phyloP scores from a whole-genome alignment of 2,329 filamentous ascomycete genomes.

The Lachnellula suecica region DNA sequence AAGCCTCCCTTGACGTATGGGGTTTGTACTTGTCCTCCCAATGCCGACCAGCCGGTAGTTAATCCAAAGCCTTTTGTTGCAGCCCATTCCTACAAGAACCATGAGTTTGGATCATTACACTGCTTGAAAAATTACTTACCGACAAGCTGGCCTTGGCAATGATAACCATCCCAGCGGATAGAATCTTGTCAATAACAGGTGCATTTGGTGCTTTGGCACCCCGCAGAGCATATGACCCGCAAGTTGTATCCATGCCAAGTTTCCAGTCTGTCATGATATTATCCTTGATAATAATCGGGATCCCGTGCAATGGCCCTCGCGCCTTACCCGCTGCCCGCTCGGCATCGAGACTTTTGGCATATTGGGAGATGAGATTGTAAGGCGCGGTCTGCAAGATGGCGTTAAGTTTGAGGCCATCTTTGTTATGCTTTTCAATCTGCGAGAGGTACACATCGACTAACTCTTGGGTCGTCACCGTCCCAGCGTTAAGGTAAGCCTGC shows the following conservation, averaged over 20 bases:
- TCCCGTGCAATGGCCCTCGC: conserved; percentile 63
- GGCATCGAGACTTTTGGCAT: conserved; percentile 60
- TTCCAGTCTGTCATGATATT: conserved; percentile 58
- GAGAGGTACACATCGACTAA: no score
- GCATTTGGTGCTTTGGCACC: conserved; percentile 24
- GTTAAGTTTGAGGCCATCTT: not conserved
- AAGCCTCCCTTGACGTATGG: no score
- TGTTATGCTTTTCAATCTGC: no score
- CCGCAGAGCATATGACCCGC: conserved; percentile 25
- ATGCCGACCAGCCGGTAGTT: conserved; percentile 61
- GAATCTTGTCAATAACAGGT: conserved; percentile 24
- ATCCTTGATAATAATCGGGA: conserved; percentile 61
- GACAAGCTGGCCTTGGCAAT: conserved; percentile 46
- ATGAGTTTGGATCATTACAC: conserved; percentile 66
- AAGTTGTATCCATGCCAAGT: conserved; percentile 53
- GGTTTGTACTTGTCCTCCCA: conserved; percentile 60
- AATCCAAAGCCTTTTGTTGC: conserved; percentile 64
- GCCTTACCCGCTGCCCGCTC: conserved; percentile 57
- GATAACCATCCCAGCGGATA: conserved; percentile 25
- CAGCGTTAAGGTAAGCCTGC: no score
- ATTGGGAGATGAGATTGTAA: no score
- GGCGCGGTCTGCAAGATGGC: no score
- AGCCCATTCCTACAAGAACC: conserved; percentile 64
- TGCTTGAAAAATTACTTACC: no score
- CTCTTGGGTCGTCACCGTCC: no score